A percentile compares a stretch with the other conserved stretches of the same genome.
Evolutionary conservation across 108 stramenopile species (phyloP).

Genomic region (Cyclostephanos tholiformis): DNA sequence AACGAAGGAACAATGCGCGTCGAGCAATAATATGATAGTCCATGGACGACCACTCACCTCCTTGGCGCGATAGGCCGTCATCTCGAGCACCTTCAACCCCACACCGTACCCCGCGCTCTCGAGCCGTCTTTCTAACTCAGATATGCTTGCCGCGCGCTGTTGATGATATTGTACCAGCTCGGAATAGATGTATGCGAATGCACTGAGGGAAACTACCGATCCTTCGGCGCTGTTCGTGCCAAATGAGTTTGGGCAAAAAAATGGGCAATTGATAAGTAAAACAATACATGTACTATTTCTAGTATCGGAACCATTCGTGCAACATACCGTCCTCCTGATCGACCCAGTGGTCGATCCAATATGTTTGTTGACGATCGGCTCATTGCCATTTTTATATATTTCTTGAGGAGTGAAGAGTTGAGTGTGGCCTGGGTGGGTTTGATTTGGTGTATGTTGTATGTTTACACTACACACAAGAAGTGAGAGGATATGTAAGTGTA

Average conservation of each 20-base stretch:
- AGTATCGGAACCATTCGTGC: background rate
- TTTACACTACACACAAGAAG: too few relatives aligned
- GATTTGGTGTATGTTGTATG: too few relatives aligned
- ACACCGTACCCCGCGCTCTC: conserved; percentile 93
- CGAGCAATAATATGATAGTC: background rate
- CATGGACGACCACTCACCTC: conserved; percentile 52
- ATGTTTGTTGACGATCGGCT: conserved; percentile 46
- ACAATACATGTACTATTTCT: background rate
- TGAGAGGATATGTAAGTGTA: too few relatives aligned
- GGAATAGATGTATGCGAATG: conserved; percentile 93
- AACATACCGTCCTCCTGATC: conserved; percentile 61
- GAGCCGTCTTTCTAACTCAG: conserved; percentile 90
- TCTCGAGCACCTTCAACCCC: conserved; percentile 90
- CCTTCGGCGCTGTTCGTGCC: conserved; percentile 17
- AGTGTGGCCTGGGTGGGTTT: too few relatives aligned
- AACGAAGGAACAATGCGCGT: background rate
- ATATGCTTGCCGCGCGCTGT: conserved; percentile 85
- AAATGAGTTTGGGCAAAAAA: background rate
- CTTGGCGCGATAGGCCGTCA: conserved; percentile 81
- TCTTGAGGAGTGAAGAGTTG: too few relatives aligned
- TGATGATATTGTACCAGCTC: conserved; percentile 97
- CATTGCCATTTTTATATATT: background rate
- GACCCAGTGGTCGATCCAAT: conserved; percentile 67
- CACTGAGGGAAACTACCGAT: conserved; percentile 78
- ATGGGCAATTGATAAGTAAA: background rate